A percentile compares a stretch with the other conserved stretches of the same genome.
phyloP scores from a whole-genome alignment of 495 filamentous ascomycete species.

The Hypoxylon cercidicola region DNA sequence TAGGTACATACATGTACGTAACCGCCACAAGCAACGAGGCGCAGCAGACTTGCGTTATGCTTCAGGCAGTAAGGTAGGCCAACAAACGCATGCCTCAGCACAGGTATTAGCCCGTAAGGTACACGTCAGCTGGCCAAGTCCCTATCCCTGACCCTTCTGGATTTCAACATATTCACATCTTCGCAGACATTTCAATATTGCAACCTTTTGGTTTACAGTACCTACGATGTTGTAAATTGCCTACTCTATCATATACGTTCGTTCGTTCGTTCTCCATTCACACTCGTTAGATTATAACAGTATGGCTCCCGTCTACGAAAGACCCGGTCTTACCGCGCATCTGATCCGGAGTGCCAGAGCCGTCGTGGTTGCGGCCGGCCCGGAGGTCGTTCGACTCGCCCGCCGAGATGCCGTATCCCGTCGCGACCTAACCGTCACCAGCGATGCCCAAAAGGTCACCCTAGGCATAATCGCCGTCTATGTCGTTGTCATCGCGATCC shows the following conservation, averaged over 20 bases:
- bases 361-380: conserved; percentile 39
- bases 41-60: conserved; percentile 30
- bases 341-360: conserved; percentile 37
- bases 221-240: conserved; percentile 14
- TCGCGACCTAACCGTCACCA: conserved; percentile 69
- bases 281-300: conserved; percentile 11
- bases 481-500: conserved; percentile 75
- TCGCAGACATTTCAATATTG: conserved; percentile 1
- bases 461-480: conserved; percentile 74
- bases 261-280: conserved; percentile 4
- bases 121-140: conserved; percentile 39
- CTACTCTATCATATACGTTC: conserved; percentile 10
- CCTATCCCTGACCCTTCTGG: neutral
- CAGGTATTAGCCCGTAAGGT: conserved; percentile 27
- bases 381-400: conserved; percentile 42
- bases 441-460: conserved; percentile 77
- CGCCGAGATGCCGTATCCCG: conserved; percentile 40
- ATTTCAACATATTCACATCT: conserved; percentile 8
- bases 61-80: no score
- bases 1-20: neutral
- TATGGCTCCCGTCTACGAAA: conserved; percentile 38
- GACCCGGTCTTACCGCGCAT: conserved; percentile 31
- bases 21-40: conserved; percentile 29
- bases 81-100: conserved; percentile 8
- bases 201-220: conserved; percentile 9